A percentile compares a stretch with the other conserved stretches of the same genome.
phyloP scores from a whole-genome alignment of 2,329 filamentous ascomycete species.

The Diaporthe australafricana region DNA sequence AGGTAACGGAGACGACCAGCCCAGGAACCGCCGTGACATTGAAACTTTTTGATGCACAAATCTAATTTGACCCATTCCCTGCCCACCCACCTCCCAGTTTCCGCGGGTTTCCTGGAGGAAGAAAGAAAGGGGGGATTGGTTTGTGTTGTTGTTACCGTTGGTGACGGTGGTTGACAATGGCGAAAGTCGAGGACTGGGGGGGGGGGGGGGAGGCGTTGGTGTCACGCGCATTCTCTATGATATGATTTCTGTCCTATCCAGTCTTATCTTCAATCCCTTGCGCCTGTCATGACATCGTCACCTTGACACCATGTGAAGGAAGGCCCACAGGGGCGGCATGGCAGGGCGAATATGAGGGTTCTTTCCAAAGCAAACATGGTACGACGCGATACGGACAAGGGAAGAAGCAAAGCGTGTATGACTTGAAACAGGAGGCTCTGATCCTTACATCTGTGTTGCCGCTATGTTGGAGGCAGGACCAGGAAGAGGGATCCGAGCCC shows the following conservation, averaged over 20 bases:
- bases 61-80: constrained; percentile 13
- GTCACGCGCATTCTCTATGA: not conserved
- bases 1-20: constrained; percentile 5
- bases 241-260: not conserved
- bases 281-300: not conserved
- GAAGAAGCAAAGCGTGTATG: constrained; percentile 1
- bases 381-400: constrained; percentile 16
- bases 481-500: constrained; percentile 29
- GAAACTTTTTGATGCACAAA: constrained; percentile 31
- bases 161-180: not conserved
- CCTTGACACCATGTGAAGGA: not conserved
- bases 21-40: constrained; percentile 33
- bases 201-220: no score
- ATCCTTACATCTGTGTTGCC: no score
- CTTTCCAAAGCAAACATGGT: constrained; percentile 8
- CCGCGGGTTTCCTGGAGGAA: not conserved
- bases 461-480: no score
- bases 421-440: constrained; percentile 36
- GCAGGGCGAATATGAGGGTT: not conserved
- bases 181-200: not conserved
- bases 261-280: no score
- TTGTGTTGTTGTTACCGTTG: not conserved
- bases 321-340: not conserved
- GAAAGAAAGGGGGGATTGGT: not conserved
- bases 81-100: constrained; percentile 8